phyloP scores from a whole-genome alignment of 1,284 basidiomycete species.

The Lignosus rhinocerotis region DNA sequence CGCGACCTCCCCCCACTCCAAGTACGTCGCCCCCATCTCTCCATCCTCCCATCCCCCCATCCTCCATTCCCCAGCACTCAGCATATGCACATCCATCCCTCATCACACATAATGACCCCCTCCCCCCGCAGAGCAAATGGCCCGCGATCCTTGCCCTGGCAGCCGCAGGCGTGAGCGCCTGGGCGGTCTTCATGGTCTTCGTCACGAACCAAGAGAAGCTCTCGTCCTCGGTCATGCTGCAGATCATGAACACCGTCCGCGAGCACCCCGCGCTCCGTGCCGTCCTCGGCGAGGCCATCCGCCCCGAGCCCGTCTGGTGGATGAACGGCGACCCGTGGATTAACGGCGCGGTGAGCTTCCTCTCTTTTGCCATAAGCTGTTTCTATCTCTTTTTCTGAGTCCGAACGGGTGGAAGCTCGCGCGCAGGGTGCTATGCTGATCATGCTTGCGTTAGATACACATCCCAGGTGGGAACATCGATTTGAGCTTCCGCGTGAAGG shows the following conservation, averaged over 20 bases:
- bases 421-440: neutral
- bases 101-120: neutral
- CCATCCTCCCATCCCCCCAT: neutral
- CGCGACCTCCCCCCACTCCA: conserved; percentile 46
- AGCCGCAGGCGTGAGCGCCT: conserved; percentile 56
- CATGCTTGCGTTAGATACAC: conserved; percentile 50
- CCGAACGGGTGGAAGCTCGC: neutral
- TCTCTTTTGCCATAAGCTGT: too few relatives aligned
- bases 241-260: conserved; percentile 59
- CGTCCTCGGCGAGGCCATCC: conserved; percentile 65
- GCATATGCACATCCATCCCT: too few relatives aligned
- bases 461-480: conserved; percentile 76
- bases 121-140: conserved; percentile 49
- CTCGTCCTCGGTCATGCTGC: conserved; percentile 72
- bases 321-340: conserved; percentile 76
- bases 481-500: conserved; percentile 71
- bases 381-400: neutral
- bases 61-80: too few relatives aligned
- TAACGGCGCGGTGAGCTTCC: conserved; percentile 56
- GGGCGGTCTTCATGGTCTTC: conserved; percentile 67
- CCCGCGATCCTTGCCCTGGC: conserved; percentile 54
- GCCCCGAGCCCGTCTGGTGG: conserved; percentile 74
- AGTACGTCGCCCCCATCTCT: conserved; percentile 30
- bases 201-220: conserved; percentile 77
- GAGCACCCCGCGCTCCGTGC: conserved; percentile 50